phyloP scores from a whole-genome alignment of 768 basidiomycete genomes.

The Pulveroboletus sp. region DNA sequence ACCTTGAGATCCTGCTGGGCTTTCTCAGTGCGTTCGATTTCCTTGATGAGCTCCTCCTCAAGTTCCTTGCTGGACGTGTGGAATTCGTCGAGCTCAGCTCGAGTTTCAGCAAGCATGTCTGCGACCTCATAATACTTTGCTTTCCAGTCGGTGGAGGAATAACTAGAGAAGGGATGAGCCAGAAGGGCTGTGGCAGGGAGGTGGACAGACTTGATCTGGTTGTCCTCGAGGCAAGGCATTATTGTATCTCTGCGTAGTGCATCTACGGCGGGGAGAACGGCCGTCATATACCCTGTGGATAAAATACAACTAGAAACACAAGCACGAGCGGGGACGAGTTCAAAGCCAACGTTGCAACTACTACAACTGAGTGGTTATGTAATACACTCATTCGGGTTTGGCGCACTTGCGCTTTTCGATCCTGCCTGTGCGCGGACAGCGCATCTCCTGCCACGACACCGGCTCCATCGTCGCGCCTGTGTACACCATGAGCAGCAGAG shows the following conservation, averaged over 20 bases:
- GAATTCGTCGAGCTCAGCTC: slow-evolving; percentile 84
- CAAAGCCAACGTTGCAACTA: slow-evolving; percentile 15
- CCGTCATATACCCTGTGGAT: slow-evolving; percentile 46
- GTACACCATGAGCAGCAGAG: slow-evolving; percentile 5
- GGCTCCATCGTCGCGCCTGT: slow-evolving; percentile 80
- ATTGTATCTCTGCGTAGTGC: slow-evolving; percentile 55
- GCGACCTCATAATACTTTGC: slow-evolving; percentile 78
- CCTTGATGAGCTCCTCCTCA: slow-evolving; percentile 90
- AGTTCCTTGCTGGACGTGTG: slow-evolving; percentile 86
- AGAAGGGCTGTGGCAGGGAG: slow-evolving; percentile 14
- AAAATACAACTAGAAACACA: slow-evolving; percentile 23
- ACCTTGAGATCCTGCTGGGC: slow-evolving; percentile 76
- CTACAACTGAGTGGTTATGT: slow-evolving; percentile 18
- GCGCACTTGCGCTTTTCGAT: slow-evolving; percentile 85
- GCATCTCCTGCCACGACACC: slow-evolving; percentile 90
- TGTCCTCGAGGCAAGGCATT: slow-evolving; percentile 64
- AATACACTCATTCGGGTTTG: slow-evolving; percentile 58
- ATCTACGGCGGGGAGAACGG: slow-evolving; percentile 61
- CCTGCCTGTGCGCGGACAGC: slow-evolving; percentile 76
- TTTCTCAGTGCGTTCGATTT: slow-evolving; percentile 85
- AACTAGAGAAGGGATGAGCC: slow-evolving; percentile 38
- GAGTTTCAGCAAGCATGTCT: slow-evolving; percentile 82
- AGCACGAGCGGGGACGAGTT: slow-evolving; percentile 4
- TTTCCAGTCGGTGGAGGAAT: slow-evolving; percentile 68
- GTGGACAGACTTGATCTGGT: slow-evolving; percentile 51